These are phyloP conservation scores for Diddensiella santjacobensis DNA, from an alignment of 805 yeast species.

Conservation along the genomic window DNA sequence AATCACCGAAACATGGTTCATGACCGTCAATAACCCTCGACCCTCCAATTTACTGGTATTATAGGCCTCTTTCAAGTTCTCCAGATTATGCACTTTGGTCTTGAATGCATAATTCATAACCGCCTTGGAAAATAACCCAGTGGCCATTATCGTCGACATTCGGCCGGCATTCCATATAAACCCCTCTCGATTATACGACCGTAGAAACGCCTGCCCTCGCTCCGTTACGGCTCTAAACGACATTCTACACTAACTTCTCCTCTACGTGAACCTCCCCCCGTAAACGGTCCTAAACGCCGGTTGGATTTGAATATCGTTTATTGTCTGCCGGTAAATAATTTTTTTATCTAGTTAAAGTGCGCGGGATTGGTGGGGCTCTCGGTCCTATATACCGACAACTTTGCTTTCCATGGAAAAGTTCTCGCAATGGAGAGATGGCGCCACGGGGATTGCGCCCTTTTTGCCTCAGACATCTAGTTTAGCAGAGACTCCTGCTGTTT, in stretches of 20 bases:
- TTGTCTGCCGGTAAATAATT: no score
- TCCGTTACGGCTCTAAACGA: conserved; percentile 20
- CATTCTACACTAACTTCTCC: no score
- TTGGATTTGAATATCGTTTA: no score
- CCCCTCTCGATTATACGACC: conserved; percentile 56
- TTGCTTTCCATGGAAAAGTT: conserved; percentile 64
- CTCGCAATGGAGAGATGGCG: conserved; percentile 80
- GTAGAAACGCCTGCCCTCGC: conserved; percentile 64
- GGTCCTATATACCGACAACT: neutral
- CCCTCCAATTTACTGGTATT: conserved; percentile 61
- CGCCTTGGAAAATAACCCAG: conserved; percentile 61
- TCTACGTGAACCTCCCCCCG: no score
- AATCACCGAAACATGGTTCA: conserved; percentile 71
- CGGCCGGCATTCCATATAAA: conserved; percentile 65
- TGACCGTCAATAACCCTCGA: conserved; percentile 74
- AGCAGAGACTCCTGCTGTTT: neutral
- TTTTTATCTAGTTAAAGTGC: no score
- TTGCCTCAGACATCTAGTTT: conserved; percentile 45
- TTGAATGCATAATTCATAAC: conserved; percentile 59
- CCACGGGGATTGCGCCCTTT: conserved; percentile 92
- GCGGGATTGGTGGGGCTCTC: no score
- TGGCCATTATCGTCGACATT: conserved; percentile 61
- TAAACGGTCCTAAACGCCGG: no score
- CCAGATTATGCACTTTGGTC: conserved; percentile 58
- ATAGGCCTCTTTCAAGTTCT: conserved; percentile 61